Percentiles rank a stretch among this genome's conserved stretches.
phyloP scores from a whole-genome alignment of 1,139 yeast genomes.

The Kurtzmaniella quercitrusa region DNA sequence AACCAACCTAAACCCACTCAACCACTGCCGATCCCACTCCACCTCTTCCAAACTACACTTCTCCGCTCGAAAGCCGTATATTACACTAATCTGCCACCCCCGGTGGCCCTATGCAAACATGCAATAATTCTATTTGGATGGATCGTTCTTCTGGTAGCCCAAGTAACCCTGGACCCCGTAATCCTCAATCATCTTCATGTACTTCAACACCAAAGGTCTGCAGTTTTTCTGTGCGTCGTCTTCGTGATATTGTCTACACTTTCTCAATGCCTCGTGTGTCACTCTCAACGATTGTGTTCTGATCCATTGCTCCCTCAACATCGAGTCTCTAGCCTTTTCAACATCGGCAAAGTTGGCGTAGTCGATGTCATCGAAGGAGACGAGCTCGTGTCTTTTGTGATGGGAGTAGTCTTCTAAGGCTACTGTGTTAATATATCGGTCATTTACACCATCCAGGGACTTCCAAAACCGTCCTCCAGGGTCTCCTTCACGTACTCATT shows the following conservation, averaged over 20 bases:
- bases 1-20: no score
- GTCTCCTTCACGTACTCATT: constrained; percentile 17
- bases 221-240: constrained; percentile 74
- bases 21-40: background rate
- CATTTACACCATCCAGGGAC: background rate
- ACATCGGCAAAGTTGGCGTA: constrained; percentile 63
- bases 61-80: constrained; percentile 5
- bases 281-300: constrained; percentile 65
- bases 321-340: constrained; percentile 68
- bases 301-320: constrained; percentile 79
- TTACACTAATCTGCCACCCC: constrained; percentile 8
- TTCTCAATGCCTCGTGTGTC: constrained; percentile 69
- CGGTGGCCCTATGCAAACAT: constrained; percentile 6
- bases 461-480: background rate
- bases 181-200: constrained; percentile 69
- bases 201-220: constrained; percentile 61
- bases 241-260: constrained; percentile 71
- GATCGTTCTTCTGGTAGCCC: constrained; percentile 85
- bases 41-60: background rate
- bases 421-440: constrained; percentile 7
- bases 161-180: constrained; percentile 67
- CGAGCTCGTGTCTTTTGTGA: constrained; percentile 68
- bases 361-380: constrained; percentile 80
- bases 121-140: constrained; percentile 48
- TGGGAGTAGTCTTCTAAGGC: constrained; percentile 38